Percentiles rank a stretch among this genome's conserved stretches.
phyloP scores from a whole-genome alignment of 495 filamentous ascomycete species.

The Penicillium simplicissimum region DNA sequence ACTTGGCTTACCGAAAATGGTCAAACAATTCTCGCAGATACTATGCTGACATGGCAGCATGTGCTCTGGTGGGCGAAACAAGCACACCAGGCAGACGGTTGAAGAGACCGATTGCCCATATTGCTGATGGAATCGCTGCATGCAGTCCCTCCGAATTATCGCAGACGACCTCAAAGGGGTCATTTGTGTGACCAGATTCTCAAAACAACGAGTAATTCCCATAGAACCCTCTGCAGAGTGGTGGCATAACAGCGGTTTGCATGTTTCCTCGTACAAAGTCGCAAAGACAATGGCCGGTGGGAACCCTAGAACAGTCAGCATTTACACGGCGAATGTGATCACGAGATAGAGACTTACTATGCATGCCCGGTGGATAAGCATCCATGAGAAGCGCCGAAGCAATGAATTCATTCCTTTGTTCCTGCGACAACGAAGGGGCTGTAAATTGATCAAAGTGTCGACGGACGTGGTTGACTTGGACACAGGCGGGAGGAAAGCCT shows the following conservation, averaged over 20 bases:
- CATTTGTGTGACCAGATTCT: neutral
- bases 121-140: neutral
- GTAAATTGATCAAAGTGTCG: neutral
- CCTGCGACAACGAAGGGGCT: neutral
- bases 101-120: neutral
- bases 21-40: conserved; percentile 31
- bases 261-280: neutral
- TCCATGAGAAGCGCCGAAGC: conserved; percentile 30
- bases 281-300: neutral
- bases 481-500: neutral
- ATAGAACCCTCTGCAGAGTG: neutral
- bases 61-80: conserved; percentile 28
- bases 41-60: conserved; percentile 31
- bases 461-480: neutral
- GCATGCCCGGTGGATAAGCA: conserved; percentile 30
- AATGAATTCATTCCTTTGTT: conserved; percentile 15
- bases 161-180: neutral
- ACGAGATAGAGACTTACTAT: conserved; percentile 17
- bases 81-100: conserved; percentile 25
- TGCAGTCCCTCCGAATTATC: neutral
- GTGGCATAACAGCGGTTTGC: neutral
- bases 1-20: conserved; percentile 17
- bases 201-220: neutral
- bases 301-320: neutral
- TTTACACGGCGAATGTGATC: neutral